Conservation (phyloP, 108 stramenopile species). For the Asterionellopsis glacialis region DNA sequence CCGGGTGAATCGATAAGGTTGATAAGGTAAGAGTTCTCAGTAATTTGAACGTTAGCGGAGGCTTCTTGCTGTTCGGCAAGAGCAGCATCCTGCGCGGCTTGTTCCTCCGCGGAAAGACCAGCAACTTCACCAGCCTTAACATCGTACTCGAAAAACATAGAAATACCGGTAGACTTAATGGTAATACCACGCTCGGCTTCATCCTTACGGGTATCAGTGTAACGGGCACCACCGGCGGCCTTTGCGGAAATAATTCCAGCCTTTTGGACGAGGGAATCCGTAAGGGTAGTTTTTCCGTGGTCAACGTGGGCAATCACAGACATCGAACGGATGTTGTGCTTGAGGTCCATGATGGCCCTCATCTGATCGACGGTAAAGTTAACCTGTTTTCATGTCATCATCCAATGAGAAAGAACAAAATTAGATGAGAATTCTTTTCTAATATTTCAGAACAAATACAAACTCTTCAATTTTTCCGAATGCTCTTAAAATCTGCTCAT, state of each 20-base stretch:
- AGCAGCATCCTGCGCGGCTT: constrained; percentile 37
- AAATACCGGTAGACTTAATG: constrained; percentile 99
- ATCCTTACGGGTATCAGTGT: constrained; percentile 99
- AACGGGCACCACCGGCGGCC: constrained; percentile 98
- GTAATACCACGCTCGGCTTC: constrained; percentile 99
- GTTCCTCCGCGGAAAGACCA: constrained; percentile 50
- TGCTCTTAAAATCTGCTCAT: no score
- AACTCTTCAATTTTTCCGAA: not conserved
- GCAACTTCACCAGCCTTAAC: constrained; percentile 84
- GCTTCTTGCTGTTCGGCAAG: constrained; percentile 56
- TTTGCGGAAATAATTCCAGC: constrained; percentile 99
- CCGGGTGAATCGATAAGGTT: constrained; percentile 99
- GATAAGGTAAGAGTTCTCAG: constrained; percentile 96
- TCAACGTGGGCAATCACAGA: constrained; percentile 99
- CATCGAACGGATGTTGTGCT: constrained; percentile 99
- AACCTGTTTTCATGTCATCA: constrained; percentile 59
- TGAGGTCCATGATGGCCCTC: constrained; percentile 99
- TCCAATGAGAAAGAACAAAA: not conserved
- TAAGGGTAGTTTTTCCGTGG: constrained; percentile 99
- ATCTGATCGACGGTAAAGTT: constrained; percentile 99
- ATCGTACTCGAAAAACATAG: constrained; percentile 99
- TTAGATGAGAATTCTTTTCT: not conserved
- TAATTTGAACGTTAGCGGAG: constrained; percentile 86
- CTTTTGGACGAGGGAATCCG: constrained; percentile 99
- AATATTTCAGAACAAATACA: not conserved